Base-by-base conservation (phyloP, 108 stramenopile genomes). In the Epipyxis sp. region DNA sequence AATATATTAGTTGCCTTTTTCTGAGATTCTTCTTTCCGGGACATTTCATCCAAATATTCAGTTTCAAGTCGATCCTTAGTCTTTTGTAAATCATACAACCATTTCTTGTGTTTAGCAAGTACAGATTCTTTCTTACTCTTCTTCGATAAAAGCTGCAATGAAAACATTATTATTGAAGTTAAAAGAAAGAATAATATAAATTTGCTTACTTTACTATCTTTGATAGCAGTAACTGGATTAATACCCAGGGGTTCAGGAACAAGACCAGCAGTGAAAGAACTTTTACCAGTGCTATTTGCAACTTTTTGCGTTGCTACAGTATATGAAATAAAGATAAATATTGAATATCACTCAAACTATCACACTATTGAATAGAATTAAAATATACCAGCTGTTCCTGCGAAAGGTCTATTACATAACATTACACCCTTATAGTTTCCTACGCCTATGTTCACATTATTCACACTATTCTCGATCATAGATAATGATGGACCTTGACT, bases 331-430 rank as follows among this genome's bases (percentile, higher is more conserved):
- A 57, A n/a, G 25, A n/a, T 57, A n/a, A n/a, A 57, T n/a, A 57
- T 57, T 57, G 25, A n/a, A 57, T n/a, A n/a, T n/a, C 25, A n/a
- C 25, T n/a, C 25, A 57, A n/a, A 57, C 25, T 57, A n/a, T n/a
- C 25, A n/a, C n/a, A n/a, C n/a, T n/a, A n/a, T n/a, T n/a, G n/a
- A n/a, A n/a, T n/a, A n/a, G n/a, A n/a, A 3, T 37, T 74, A 30
- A 34, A 74, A 6, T 42, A 42, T 74, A 74, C 32, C 71, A 10
- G 42, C 71, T 32, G 71, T 42, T 13, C 71, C 71, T 20, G 71
- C 71, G 43, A 74, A 74, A 29, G 71, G 71, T 13, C 71, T 37
- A 74, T 74, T 74, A 74, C 71, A 74, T 6, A 74, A 42, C 71
- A 74, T 74, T 3, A 74, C 34, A 27, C 71, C 71, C 50, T 74